Base-by-base conservation (phyloP, 108 stramenopile genomes). In the Skeletonema menzelii region DNA sequence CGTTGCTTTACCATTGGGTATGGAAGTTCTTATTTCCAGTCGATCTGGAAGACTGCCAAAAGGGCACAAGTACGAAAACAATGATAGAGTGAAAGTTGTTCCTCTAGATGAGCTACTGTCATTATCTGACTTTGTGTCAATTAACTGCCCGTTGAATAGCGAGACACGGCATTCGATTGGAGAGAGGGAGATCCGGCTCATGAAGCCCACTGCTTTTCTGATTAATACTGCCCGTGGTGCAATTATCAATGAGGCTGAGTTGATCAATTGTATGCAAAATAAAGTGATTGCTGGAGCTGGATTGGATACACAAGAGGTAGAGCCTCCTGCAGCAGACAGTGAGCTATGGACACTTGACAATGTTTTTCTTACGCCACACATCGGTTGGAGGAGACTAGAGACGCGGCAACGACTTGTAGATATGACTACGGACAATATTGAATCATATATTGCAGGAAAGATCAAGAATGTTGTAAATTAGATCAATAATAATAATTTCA, bases 191-290 rank as follows among this genome's bases (percentile, higher is more conserved):
- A 77, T 97, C 8, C 78, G 86, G 7, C 66, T 78, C 12, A 96
- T 97, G 94, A 95, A 93, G 75, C 85, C 89, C 1, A 83, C 92
- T 0, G 94, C 95, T 27, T 95, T 89, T 63, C 62, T 97, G 14
- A 91, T 96, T 80, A 97, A 97, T 73, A 92, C 95, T 12, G 87
- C 90, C 0, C 83, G 97, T 17, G 97, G 97, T 7, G 90, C 91
- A 17, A 84, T 97, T 22, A 88, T 95, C 13, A 87, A 95, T 69
- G 95, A 96, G 69, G 65, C 57, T 7, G 95, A 91, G 68, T 67
- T 96, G 42, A 89, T 93, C 60, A 63, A 80, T 24, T 88, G 89
- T 34, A 68, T 96, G 75, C 75, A 86, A 58, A 81, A 85, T 17
- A 80, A 69, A 0, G 76, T 87, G 31, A 94, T 96, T 79, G 88